phyloP scores from a whole-genome alignment of 805 yeast genomes.

The Kodamaea jinghongensis region DNA sequence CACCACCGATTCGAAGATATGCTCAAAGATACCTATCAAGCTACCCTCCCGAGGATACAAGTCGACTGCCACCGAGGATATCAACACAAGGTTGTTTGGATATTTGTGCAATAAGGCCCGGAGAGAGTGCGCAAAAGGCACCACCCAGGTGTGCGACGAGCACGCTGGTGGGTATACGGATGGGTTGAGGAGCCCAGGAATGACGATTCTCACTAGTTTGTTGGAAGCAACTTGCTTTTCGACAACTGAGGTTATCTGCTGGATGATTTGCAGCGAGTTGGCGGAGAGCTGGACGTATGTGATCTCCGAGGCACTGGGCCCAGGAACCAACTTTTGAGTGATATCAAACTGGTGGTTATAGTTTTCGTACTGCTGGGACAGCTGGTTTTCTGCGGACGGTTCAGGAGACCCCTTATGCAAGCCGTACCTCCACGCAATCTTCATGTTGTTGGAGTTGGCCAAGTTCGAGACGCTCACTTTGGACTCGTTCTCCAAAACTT shows the following conservation, averaged over 20 bases:
- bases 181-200: slow-evolving; percentile 83
- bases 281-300: slow-evolving; percentile 46
- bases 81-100: slow-evolving; percentile 45
- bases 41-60: slow-evolving; percentile 56
- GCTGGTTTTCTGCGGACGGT: too few relatives aligned
- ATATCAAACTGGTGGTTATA: slow-evolving; percentile 73
- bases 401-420: too few relatives aligned
- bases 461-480: slow-evolving; percentile 69
- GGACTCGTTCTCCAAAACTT: slow-evolving; percentile 54
- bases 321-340: slow-evolving; percentile 66
- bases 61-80: slow-evolving; percentile 61
- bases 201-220: slow-evolving; percentile 64
- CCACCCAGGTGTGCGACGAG: slow-evolving; percentile 44
- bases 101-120: slow-evolving; percentile 50
- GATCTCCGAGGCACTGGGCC: slow-evolving; percentile 61
- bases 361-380: slow-evolving; percentile 36
- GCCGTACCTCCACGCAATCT: slow-evolving; percentile 95
- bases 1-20: slow-evolving; percentile 62
- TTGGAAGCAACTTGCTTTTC: slow-evolving; percentile 41
- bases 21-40: slow-evolving; percentile 51
- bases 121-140: slow-evolving; percentile 62
- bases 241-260: slow-evolving; percentile 43
- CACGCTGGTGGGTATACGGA: slow-evolving; percentile 57
- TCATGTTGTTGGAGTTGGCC: slow-evolving; percentile 53
- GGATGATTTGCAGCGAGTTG: slow-evolving; percentile 19